A percentile compares a stretch with the other conserved stretches of the same genome.
phyloP scores from a whole-genome alignment of 352 stramenopile genomes.

The Hyaloperonospora brassicae region DNA sequence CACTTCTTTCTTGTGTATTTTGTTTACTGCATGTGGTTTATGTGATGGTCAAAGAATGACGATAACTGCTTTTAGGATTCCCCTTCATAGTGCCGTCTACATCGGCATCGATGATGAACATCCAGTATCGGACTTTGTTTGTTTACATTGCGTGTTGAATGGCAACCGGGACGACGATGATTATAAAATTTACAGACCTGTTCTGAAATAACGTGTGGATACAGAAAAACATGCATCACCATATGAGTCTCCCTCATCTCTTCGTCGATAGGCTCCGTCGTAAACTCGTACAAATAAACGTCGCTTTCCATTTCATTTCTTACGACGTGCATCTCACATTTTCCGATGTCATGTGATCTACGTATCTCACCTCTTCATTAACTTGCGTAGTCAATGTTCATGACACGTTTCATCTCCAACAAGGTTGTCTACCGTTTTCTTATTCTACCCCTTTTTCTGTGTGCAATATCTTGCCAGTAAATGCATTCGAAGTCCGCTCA shows the following conservation, averaged over 20 bases:
- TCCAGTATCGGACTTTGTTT: constrained; percentile 40
- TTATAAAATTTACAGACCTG: constrained; percentile 85
- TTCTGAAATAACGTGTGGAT: constrained; percentile 83
- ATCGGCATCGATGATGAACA: constrained; percentile 67
- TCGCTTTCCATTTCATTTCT: no score
- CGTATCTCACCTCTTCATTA: no score
- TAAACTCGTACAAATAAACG: no score
- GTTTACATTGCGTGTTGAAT: constrained; percentile 2
- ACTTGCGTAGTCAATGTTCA: no score
- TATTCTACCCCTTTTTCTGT: no score
- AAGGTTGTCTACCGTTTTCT: no score
- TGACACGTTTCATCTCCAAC: no score
- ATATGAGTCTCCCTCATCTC: neutral
- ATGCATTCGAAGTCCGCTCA: neutral
- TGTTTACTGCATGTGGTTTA: constrained; percentile 12
- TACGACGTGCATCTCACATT: no score
- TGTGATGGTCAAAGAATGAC: constrained; percentile 38
- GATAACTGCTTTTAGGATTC: constrained; percentile 80
- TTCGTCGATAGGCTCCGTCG: no score
- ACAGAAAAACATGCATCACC: constrained; percentile 57
- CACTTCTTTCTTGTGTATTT: no score
- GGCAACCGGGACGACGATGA: constrained; percentile 42
- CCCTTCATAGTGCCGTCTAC: constrained; percentile 73
- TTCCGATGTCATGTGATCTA: no score
- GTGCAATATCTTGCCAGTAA: neutral